These are phyloP conservation scores for Fibroporia radiculosa DNA, from an alignment of 768 basidiomycete genomes.

Conservation along the genomic window DNA sequence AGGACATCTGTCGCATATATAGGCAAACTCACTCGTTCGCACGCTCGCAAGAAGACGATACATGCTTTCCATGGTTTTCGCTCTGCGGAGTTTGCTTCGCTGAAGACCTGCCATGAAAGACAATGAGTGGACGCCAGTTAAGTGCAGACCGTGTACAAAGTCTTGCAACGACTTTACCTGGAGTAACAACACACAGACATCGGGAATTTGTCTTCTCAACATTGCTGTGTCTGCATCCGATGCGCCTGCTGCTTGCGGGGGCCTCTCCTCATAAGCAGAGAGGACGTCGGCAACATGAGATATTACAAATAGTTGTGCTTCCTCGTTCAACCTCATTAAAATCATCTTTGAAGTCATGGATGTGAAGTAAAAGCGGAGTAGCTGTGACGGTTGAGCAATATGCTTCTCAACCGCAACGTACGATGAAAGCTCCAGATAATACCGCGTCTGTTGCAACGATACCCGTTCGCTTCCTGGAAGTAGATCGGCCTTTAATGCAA, in stretches of 20 bases:
- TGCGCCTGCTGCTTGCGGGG: slow-evolving; percentile 6
- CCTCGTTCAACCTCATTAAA: slow-evolving; percentile 35
- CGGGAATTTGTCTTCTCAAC: slow-evolving; percentile 41
- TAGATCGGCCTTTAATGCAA: slow-evolving; percentile 25
- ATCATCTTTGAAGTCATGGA: slow-evolving; percentile 36
- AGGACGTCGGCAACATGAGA: slow-evolving; percentile 38
- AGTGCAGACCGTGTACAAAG: neutral
- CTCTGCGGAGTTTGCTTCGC: slow-evolving; percentile 21
- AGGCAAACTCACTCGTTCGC: slow-evolving; percentile 28
- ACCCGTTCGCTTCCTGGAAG: slow-evolving; percentile 19
- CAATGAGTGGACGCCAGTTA: neutral
- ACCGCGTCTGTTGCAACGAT: slow-evolving; percentile 30
- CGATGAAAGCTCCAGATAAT: slow-evolving; percentile 40
- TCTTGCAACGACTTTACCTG: slow-evolving; percentile 30
- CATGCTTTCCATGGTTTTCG: slow-evolving; percentile 30
- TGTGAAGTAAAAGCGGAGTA: slow-evolving; percentile 47
- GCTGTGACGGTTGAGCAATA: slow-evolving; percentile 33
- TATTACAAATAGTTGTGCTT: slow-evolving; percentile 39
- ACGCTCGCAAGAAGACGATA: slow-evolving; percentile 35
- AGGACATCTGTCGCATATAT: neutral
- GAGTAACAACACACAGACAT: slow-evolving; percentile 40
- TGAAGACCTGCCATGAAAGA: slow-evolving; percentile 23
- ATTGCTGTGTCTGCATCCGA: slow-evolving; percentile 19
- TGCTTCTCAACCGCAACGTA: slow-evolving; percentile 34
- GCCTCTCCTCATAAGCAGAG: slow-evolving; percentile 27